These are phyloP conservation scores for Petunia secreta DNA, from an alignment of 257 asterid species.

Conservation along the genomic window DNA sequence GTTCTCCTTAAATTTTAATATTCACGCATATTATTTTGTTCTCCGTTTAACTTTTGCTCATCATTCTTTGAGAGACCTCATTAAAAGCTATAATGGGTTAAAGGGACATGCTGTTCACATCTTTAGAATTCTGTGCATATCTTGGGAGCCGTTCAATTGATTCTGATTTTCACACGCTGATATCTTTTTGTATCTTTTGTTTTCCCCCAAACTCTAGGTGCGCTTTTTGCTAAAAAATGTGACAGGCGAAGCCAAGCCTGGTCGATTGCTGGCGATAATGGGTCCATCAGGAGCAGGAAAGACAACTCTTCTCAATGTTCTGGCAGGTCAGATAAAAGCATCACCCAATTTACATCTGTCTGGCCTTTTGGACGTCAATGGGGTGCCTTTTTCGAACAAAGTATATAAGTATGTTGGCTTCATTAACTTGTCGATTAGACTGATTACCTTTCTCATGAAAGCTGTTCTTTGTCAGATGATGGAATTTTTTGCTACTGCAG, in stretches of 20 bases:
- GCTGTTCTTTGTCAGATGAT: not conserved
- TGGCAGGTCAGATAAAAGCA: slow-evolving; percentile 83
- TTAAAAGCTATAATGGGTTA: not conserved
- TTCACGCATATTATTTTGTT: not conserved
- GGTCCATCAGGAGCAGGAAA: slow-evolving; percentile 99
- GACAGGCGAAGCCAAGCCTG: slow-evolving; percentile 93
- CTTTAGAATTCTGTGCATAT: not conserved
- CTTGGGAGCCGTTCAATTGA: not conserved
- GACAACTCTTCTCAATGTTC: slow-evolving; percentile 90
- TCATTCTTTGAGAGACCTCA: not conserved
- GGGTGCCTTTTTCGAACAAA: slow-evolving; percentile 64
- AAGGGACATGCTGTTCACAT: not conserved
- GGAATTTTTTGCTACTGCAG: slow-evolving; percentile 45
- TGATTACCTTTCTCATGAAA: not conserved
- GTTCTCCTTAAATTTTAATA: not conserved
- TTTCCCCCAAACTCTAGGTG: slow-evolving; percentile 46
- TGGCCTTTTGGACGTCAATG: slow-evolving; percentile 90
- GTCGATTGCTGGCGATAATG: slow-evolving; percentile 92
- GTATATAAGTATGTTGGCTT: slow-evolving; percentile 58
- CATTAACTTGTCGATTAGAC: slow-evolving; percentile 1
- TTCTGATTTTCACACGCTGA: not conserved
- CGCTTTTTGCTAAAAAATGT: slow-evolving; percentile 77
- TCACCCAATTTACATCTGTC: slow-evolving; percentile 80
- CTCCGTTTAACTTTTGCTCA: not conserved
- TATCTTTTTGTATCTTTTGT: slow-evolving; percentile 21